Conservation (phyloP, 441 rosid genomes). For the Mallotus japonicus region DNA sequence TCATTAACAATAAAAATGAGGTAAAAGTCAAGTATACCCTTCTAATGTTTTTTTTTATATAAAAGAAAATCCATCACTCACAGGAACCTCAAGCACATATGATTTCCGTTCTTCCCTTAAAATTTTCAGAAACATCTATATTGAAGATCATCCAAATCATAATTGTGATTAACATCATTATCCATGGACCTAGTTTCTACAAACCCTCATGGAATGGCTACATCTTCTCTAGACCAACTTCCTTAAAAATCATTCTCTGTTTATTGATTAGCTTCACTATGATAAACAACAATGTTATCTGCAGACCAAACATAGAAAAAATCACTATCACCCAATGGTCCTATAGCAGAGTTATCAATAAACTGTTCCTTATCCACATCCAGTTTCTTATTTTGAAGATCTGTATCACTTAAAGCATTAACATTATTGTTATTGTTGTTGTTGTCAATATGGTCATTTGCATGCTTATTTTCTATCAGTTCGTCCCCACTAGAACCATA, state of each 20-base stretch:
- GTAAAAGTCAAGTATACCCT: too few relatives aligned
- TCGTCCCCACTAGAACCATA: not conserved
- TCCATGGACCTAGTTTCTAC: too few relatives aligned
- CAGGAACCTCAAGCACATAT: slow-evolving; percentile 33
- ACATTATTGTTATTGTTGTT: not conserved
- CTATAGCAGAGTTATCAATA: not conserved
- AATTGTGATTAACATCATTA: slow-evolving; percentile 5
- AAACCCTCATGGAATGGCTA: not conserved
- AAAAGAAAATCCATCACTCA: slow-evolving; percentile 9
- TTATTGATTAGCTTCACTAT: not conserved
- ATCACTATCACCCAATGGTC: not conserved
- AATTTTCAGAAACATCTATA: slow-evolving; percentile 38
- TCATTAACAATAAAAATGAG: too few relatives aligned
- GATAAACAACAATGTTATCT: not conserved
- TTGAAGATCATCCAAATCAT: slow-evolving; percentile 24
- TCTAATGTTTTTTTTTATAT: too few relatives aligned
- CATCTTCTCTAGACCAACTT: not conserved
- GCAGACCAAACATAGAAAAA: not conserved
- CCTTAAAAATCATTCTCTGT: not conserved
- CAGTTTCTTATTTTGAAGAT: not conserved
- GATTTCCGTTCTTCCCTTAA: slow-evolving; percentile 22
- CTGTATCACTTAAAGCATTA: not conserved
- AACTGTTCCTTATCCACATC: not conserved
- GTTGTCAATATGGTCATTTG: not conserved
- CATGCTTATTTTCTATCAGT: not conserved